Base-by-base conservation (phyloP, 2,329 filamentous ascomycete genomes). In the Aspergillus flavus region DNA sequence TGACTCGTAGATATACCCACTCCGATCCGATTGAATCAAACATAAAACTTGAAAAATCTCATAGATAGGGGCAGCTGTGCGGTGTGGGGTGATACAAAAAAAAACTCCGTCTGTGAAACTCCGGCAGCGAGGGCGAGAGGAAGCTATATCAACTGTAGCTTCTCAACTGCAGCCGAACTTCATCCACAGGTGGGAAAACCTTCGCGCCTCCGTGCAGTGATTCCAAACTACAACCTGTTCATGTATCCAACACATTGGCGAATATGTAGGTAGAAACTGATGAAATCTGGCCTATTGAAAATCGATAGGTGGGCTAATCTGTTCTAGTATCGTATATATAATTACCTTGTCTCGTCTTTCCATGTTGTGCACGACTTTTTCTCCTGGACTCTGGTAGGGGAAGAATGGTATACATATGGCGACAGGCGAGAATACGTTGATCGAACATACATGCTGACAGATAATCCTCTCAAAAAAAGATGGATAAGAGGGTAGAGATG, bases 31-130 rank as follows among this genome's bases (percentile, higher is more conserved):
- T 19, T 19, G 14, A n/a, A 16, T n/a, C 26, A 32, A n/a, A 52
- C 11, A 5, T 9, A 19, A 19, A 19, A 7, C 0, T 32, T 32
- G 4, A n/a, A 50, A 9, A 10, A 3, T 50, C 23, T 28, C 23
- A 28, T 9, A 3, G 46, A 30, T 11, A 26, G 16, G 26, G 26
- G 19, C 14, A 52, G n/a, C 14, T 32, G 21, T 48, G 12, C 16
- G 9, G 26, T 26, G 52, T 39, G 39, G 39, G 36, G 64, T 61
- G 43, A 48, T 36, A 63, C 61, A 57, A 39, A 58, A 28, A 53
- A 57, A 65, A 61, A 65, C 62, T 68, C 64, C 62, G 64, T 62
- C 53, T 56, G 41, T 55, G 58, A 68, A 68, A 64, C 64, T 69
- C 66, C 68, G 68, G 62, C 48, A 41, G 43, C 41, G 53, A 46